phyloP scores from a whole-genome alignment of 2,329 filamentous ascomycete species.

The Colletotrichum lindemuthianum region DNA sequence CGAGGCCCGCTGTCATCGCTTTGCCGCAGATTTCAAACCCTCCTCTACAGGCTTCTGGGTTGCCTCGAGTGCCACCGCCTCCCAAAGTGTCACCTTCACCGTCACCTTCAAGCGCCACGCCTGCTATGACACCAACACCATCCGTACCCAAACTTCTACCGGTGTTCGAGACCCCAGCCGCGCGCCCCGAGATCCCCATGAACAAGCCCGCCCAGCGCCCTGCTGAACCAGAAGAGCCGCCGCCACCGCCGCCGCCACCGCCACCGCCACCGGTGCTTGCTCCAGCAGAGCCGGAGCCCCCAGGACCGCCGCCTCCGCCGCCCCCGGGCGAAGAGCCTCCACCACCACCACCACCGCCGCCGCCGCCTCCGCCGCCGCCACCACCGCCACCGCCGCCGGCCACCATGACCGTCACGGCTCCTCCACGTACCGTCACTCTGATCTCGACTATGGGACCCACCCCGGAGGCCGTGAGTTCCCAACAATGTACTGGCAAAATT shows the following conservation, averaged over 20 bases:
- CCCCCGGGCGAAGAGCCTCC: slow-evolving; percentile 1
- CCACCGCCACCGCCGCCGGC: slow-evolving; percentile 10
- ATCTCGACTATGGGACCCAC: slow-evolving; percentile 27
- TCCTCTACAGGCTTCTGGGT: neutral
- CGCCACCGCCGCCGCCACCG: slow-evolving; percentile 21
- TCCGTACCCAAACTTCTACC: slow-evolving; percentile 5
- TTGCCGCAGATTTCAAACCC: slow-evolving; percentile 8
- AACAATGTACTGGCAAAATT: fast-evolving
- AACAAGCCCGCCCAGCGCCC: slow-evolving; percentile 7
- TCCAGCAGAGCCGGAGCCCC: slow-evolving; percentile 27
- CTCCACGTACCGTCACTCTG: slow-evolving; percentile 22
- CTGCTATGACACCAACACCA: neutral
- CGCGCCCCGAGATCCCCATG: slow-evolving; percentile 8
- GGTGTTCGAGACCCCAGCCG: neutral
- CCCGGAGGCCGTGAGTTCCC: slow-evolving; percentile 9
- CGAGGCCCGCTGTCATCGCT: neutral
- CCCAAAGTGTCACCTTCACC: neutral
- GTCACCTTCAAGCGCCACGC: neutral
- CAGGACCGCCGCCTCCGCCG: slow-evolving; percentile 11
- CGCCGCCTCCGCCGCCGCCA: slow-evolving; percentile 18
- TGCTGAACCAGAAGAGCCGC: slow-evolving; percentile 16
- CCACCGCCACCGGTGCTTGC: slow-evolving; percentile 23
- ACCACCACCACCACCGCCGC: slow-evolving; percentile 13
- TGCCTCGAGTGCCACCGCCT: neutral
- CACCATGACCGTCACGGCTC: slow-evolving; percentile 26